Percentiles rank a stretch among this genome's conserved stretches.
These are phyloP conservation scores for Neopestalotiopsis rosae DNA, from an alignment of 2,329 filamentous ascomycete genomes.

Conservation along the genomic window DNA sequence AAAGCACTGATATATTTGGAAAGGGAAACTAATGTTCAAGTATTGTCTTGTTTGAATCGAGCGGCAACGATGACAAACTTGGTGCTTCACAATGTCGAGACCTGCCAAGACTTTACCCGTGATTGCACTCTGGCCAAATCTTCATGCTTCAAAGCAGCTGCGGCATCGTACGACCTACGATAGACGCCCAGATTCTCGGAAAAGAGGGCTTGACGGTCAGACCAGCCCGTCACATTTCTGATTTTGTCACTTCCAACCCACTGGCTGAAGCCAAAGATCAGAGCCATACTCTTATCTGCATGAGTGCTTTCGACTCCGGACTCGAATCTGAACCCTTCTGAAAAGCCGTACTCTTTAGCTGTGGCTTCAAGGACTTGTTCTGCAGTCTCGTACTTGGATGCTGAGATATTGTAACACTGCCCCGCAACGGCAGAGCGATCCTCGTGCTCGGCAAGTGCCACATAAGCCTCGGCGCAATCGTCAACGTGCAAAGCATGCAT, in stretches of 20 bases:
- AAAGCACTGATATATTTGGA: background rate
- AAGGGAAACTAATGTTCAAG: background rate
- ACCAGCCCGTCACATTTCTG: slow-evolving; percentile 45
- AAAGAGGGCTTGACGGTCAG: slow-evolving; percentile 42
- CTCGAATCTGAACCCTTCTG: slow-evolving; percentile 34
- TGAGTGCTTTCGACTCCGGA: slow-evolving; percentile 14
- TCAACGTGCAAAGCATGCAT: slow-evolving; percentile 54
- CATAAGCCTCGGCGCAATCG: slow-evolving; percentile 54
- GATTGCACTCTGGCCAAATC: slow-evolving; percentile 33
- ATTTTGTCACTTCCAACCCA: slow-evolving; percentile 50
- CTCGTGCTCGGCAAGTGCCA: slow-evolving; percentile 46
- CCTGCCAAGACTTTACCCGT: slow-evolving; percentile 14
- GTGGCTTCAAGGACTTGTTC: slow-evolving; percentile 44
- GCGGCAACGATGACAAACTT: background rate
- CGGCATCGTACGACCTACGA: slow-evolving; percentile 45
- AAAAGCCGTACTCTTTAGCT: slow-evolving; percentile 45
- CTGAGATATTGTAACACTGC: slow-evolving; percentile 52
- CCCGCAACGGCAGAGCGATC: slow-evolving; percentile 39
- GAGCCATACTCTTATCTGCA: slow-evolving; percentile 6
- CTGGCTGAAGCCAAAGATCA: slow-evolving; percentile 43
- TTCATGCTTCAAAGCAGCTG: slow-evolving; percentile 25
- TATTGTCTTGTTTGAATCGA: no score
- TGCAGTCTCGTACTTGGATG: slow-evolving; percentile 48
- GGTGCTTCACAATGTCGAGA: background rate
- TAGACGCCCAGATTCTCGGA: slow-evolving; percentile 42